Percentiles rank a stretch among this genome's conserved stretches.
These are phyloP conservation scores for Myriosclerotinia duriaeana DNA, from an alignment of 2,329 filamentous ascomycete genomes.

Conservation along the genomic window DNA sequence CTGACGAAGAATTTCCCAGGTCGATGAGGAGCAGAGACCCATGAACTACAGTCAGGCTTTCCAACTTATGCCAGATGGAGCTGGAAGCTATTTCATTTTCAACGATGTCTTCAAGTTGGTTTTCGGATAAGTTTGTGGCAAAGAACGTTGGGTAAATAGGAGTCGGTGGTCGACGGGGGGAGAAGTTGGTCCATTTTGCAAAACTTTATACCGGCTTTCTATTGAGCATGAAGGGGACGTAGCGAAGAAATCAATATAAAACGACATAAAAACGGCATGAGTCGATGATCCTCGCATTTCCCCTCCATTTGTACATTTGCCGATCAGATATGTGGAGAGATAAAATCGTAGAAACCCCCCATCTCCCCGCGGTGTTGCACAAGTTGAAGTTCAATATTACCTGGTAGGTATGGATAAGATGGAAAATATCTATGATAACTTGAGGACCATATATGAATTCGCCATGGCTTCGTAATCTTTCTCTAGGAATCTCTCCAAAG, in stretches of 20 bases:
- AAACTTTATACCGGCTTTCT: conserved; percentile 34
- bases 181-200: conserved; percentile 28
- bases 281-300: conserved; percentile 12
- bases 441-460: background rate
- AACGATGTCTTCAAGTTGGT: conserved; percentile 96
- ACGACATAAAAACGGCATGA: conserved; percentile 11
- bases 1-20: conserved; percentile 50
- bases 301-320: conserved; percentile 6
- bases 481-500: conserved; percentile 7
- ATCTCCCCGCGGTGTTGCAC: background rate
- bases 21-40: conserved; percentile 80
- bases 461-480: conserved; percentile 5
- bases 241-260: conserved; percentile 27
- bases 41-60: conserved; percentile 93
- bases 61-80: conserved; percentile 70
- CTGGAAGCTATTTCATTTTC: conserved; percentile 77
- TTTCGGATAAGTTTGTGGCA: conserved; percentile 49
- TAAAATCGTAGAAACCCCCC: background rate
- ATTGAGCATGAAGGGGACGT: conserved; percentile 26
- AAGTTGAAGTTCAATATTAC: background rate
- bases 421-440: background rate
- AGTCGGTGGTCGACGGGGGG: conserved; percentile 16
- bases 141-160: conserved; percentile 31
- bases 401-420: background rate
- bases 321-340: conserved; percentile 18